Evolutionary conservation across 768 basidiomycete species (phyloP), one percentile per base, ranked within the genome.

Genomic region (Boletus reticulatus): DNA sequence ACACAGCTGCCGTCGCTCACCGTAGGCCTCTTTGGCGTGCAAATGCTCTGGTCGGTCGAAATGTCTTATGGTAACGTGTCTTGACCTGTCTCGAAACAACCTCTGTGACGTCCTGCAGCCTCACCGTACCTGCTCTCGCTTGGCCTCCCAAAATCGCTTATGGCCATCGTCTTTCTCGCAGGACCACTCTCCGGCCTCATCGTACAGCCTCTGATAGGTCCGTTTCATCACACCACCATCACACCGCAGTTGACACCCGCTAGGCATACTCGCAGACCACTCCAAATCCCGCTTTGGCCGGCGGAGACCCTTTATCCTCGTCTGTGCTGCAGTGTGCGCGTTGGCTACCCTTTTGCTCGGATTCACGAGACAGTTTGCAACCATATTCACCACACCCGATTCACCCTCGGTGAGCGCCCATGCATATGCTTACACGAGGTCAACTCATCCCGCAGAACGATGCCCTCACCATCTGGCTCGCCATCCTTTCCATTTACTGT

Each of bases 11-110:
- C 89, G 1, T 76, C 80, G 4, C 71, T 96, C 38, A 95, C 93
- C 0, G 64, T 94, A 8, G 89, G 91, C 1, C 73, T 95, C 49
- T 71, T 93, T 4, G 94, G 94, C 7, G 85, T 95, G 1, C 90
- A 92, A 68, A 84, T 93, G 57, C 83, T 96, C 45, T 97, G 95
- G 95, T 89, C 88, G 2, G 87, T 96, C 13, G 94, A 97, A 66
- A 94, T 97, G 92, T 88, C 91, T 0, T 94, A 96, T 58, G 92
- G 90, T 63, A 19, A 52, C 5, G 63, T 48, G 12, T 47, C n/a
- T 34, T 19, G 32, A 9, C 3, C 13, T 38, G 14, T 43, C 19
- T 22, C 20, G 7, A 49, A 10, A 10, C 16, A 19, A n/a, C 44
- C 12, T 14, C 60, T 59, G 42, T 59, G 42, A 56, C 32, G 32